phyloP scores from a whole-genome alignment of 2,329 filamentous ascomycete species.

The Phialocephala subalpina region DNA sequence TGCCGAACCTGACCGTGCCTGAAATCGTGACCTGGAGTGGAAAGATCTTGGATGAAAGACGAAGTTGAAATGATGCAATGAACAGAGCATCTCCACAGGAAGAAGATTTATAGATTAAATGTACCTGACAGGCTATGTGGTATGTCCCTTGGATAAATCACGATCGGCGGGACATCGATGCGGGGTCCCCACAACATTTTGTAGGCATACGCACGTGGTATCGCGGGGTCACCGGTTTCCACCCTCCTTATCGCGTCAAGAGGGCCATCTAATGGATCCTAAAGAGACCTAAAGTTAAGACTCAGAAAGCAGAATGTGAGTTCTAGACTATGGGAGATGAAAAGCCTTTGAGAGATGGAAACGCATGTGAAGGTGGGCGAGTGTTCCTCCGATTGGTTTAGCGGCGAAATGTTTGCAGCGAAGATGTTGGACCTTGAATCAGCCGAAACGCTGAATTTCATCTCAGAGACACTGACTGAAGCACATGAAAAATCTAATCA shows the following conservation, averaged over 20 bases:
- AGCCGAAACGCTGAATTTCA: background rate
- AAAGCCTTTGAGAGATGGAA: no score
- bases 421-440: background rate
- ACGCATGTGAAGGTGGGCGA: no score
- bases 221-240: background rate
- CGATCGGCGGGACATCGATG: background rate
- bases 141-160: background rate
- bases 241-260: no score
- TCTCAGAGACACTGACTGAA: background rate
- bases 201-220: background rate
- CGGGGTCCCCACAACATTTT: background rate
- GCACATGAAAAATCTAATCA: background rate
- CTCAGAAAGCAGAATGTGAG: no score
- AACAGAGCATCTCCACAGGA: background rate
- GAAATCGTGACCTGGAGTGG: background rate
- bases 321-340: no score
- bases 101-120: constrained; percentile 2
- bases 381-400: background rate
- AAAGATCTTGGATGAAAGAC: background rate
- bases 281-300: no score
- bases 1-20: background rate
- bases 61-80: background rate
- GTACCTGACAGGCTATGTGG: constrained; percentile 3
- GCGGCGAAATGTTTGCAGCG: background rate
- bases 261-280: no score